These are phyloP conservation scores for Chytridiales sp. DNA, from an alignment of 371 early-diverging fungal genomes.

Conservation along the genomic window DNA sequence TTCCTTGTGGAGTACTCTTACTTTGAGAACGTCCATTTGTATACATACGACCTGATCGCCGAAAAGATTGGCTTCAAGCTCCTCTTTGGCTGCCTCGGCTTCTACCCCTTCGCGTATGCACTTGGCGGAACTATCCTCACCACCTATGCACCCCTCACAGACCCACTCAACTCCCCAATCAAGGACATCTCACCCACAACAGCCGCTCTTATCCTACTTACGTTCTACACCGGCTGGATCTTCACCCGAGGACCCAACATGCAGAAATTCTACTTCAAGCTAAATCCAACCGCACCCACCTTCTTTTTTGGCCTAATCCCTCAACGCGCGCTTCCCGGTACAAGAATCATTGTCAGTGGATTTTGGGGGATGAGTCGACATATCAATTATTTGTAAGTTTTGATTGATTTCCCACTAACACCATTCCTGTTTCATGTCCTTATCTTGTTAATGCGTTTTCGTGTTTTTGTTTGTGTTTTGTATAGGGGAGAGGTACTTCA, in stretches of 20 bases:
- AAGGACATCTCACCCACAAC: slow-evolving; percentile 5
- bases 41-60: slow-evolving; percentile 39
- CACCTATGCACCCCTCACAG: background rate
- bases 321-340: slow-evolving; percentile 14
- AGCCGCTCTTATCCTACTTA: background rate
- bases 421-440: slow-evolving; percentile 7
- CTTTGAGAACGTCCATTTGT: slow-evolving; percentile 36
- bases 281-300: slow-evolving; percentile 15
- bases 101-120: slow-evolving; percentile 37
- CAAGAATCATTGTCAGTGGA: slow-evolving; percentile 12
- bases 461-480: slow-evolving; percentile 4
- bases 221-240: slow-evolving; percentile 30
- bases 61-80: slow-evolving; percentile 38
- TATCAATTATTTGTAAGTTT: slow-evolving; percentile 11
- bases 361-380: slow-evolving; percentile 15
- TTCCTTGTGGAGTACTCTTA: slow-evolving; percentile 31
- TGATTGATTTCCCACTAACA: background rate
- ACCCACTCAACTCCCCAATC: background rate
- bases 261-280: slow-evolving; percentile 33
- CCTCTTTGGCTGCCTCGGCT: slow-evolving; percentile 35
- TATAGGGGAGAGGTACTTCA: slow-evolving; percentile 30
- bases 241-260: slow-evolving; percentile 37
- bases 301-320: slow-evolving; percentile 23
- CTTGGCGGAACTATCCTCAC: slow-evolving; percentile 21
- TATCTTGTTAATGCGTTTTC: slow-evolving; percentile 1